Percentiles rank a stretch among this genome's conserved stretches.
Conservation (phyloP, 2,329 filamentous ascomycete species). For the Myriosclerotinia duriaeana region DNA sequence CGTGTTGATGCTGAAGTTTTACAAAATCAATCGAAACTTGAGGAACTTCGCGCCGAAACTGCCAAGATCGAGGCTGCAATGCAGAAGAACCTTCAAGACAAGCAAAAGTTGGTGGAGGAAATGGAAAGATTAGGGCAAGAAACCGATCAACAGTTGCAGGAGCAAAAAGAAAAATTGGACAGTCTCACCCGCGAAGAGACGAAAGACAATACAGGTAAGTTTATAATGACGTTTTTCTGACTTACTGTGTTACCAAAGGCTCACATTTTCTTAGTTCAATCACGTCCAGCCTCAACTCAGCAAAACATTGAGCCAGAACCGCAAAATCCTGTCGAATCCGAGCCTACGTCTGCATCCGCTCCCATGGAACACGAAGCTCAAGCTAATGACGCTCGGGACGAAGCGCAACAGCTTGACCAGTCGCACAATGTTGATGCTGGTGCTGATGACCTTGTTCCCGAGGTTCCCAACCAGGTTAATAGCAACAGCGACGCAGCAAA, state of each 20-base stretch:
- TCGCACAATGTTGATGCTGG: background rate
- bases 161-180: conserved; percentile 40
- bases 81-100: conserved; percentile 39
- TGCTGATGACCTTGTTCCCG: background rate
- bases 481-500: background rate
- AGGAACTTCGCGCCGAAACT: conserved; percentile 38
- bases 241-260: conserved; percentile 8
- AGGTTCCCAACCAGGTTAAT: background rate
- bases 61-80: conserved; percentile 39
- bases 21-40: conserved; percentile 36
- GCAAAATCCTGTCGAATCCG: background rate
- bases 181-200: conserved; percentile 35
- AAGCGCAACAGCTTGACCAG: background rate
- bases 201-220: conserved; percentile 37
- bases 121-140: conserved; percentile 40
- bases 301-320: background rate
- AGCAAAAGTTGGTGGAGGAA: conserved; percentile 40
- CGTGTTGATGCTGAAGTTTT: conserved; percentile 41
- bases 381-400: background rate
- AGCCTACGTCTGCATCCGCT: conserved; percentile 7
- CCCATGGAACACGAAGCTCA: conserved; percentile 18
- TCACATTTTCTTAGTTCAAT: conserved; percentile 14
- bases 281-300: conserved; percentile 3
- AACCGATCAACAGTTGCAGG: conserved; percentile 41
- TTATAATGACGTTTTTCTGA: background rate